Evolutionary conservation across 2,329 filamentous ascomycete genomes (phyloP), one percentile per base, ranked within the genome.

Genomic region (Pseudogymnoascus destructans): DNA sequence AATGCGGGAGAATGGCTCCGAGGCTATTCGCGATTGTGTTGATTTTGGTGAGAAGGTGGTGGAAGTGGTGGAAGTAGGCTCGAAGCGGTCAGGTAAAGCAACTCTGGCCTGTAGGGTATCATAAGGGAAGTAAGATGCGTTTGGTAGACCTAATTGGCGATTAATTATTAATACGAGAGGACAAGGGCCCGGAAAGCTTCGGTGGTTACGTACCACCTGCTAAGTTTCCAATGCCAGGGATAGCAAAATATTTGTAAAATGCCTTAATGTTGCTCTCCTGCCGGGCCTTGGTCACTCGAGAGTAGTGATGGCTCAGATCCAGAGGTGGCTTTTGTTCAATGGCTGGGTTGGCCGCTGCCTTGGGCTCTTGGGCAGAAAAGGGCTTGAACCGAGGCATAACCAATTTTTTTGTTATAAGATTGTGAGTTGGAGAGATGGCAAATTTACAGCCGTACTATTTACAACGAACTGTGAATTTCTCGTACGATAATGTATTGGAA

Each of bases 101-200:
- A 86, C 81, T 63, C 86, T 83, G 38, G 90, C 88, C 72, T 95
- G 89, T 62, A 96, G 81, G 0, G 89, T 93, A 66, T 96, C 90
- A 71, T 87, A 95, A 7, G 91, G 91, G 68, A 96, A 96, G 73
- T 89, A 89, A 59, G 79, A 79, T 36, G 85, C 77, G 70, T 93
- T 85, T 13, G 91, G 91, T 19, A 95, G 79, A 61, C 89, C 88
- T 91, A 62, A 52, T 32, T 56, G 54, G 19, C 54, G n/a, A 56
- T 56, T 38, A 27, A 42, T 64, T 38, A 61, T 17, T 21, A 11
- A 52, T 15, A 13, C 10, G 25, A 3, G 25, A 3, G 11, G 25
- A 13, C 25, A 30, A 30, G 9, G 46, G 25, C n/a, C n/a, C 2
- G 25, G 25, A 5, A 10, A 7, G 46, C 2, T 32, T 9, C 10